These are phyloP conservation scores for Naganishia vaughanmartiniae DNA, from an alignment of 768 basidiomycete genomes.

Conservation along the genomic window DNA sequence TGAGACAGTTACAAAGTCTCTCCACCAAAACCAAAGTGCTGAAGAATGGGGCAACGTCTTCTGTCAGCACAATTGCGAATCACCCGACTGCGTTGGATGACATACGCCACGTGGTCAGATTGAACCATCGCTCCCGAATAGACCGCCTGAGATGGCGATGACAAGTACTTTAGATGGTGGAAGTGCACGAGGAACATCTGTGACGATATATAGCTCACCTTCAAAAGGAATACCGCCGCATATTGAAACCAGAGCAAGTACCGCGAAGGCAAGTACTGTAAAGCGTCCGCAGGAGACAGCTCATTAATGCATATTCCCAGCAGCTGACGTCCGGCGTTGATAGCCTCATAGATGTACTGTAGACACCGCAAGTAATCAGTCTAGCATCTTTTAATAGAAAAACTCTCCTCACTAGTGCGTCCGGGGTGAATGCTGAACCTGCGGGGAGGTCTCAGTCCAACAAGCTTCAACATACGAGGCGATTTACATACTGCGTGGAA, in stretches of 20 bases:
- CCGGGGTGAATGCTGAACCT: constrained; percentile 38
- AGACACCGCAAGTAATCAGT: constrained; percentile 5
- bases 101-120: constrained; percentile 40
- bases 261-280: constrained; percentile 43
- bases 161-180: not conserved
- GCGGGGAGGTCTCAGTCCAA: not conserved
- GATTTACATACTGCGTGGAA: constrained; percentile 43
- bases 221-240: constrained; percentile 46
- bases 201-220: constrained; percentile 12
- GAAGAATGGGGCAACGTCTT: constrained; percentile 8
- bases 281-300: constrained; percentile 40
- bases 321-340: constrained; percentile 45
- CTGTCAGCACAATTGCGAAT: not conserved
- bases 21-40: constrained; percentile 46
- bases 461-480: not conserved
- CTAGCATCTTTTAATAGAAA: too few species aligned
- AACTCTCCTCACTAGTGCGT: constrained; percentile 20
- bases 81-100: not conserved
- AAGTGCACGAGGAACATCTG: not conserved
- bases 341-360: constrained; percentile 49
- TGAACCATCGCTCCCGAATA: constrained; percentile 46
- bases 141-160: constrained; percentile 26
- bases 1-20: constrained; percentile 41
- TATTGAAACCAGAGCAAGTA: constrained; percentile 48
- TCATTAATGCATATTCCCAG: constrained; percentile 40